Evolutionary conservation across 1,284 basidiomycete species (phyloP).

Genomic region (Anthracocystis walkeri): DNA sequence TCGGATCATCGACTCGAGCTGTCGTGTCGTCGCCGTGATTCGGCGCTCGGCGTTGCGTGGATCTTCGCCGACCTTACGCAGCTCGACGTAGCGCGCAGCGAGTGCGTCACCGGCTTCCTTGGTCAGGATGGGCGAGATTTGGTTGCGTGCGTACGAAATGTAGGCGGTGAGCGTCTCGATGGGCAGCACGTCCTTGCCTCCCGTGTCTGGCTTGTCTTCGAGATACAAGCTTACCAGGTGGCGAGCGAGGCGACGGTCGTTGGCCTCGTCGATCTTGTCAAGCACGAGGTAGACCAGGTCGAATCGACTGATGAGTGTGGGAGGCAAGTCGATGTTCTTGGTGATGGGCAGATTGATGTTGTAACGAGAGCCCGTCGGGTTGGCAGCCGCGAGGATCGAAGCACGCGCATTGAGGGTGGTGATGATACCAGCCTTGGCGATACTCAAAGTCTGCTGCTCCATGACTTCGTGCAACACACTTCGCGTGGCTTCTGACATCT

Average conservation of each 20-base stretch:
- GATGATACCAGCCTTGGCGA: slow-evolving; percentile 99
- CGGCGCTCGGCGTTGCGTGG: slow-evolving; percentile 84
- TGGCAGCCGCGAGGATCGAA: slow-evolving; percentile 95
- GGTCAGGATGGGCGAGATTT: slow-evolving; percentile 87
- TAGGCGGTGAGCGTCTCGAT: slow-evolving; percentile 90
- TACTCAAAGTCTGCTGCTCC: slow-evolving; percentile 99
- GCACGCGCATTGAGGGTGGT: slow-evolving; percentile 97
- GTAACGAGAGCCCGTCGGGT: slow-evolving; percentile 96
- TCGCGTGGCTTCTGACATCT: slow-evolving; percentile 96
- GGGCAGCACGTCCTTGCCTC: slow-evolving; percentile 81
- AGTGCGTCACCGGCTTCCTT: slow-evolving; percentile 87
- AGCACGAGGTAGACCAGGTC: slow-evolving; percentile 97
- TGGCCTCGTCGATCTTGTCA: slow-evolving; percentile 85
- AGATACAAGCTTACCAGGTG: slow-evolving; percentile 93
- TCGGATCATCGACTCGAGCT: slow-evolving; percentile 98
- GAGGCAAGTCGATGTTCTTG: slow-evolving; percentile 80
- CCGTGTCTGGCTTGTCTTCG: slow-evolving; percentile 83
- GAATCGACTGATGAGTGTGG: slow-evolving; percentile 96
- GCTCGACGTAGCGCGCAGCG: slow-evolving; percentile 88
- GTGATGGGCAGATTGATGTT: slow-evolving; percentile 85
- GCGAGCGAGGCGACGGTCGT: slow-evolving; percentile 89
- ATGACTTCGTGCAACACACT: slow-evolving; percentile 99
- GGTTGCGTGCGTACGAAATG: slow-evolving; percentile 91
- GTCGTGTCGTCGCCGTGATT: slow-evolving; percentile 96
- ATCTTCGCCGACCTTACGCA: slow-evolving; percentile 87